Conservation (phyloP, 2,329 filamentous ascomycete genomes). For the Pseudopithomyces chartarum region DNA sequence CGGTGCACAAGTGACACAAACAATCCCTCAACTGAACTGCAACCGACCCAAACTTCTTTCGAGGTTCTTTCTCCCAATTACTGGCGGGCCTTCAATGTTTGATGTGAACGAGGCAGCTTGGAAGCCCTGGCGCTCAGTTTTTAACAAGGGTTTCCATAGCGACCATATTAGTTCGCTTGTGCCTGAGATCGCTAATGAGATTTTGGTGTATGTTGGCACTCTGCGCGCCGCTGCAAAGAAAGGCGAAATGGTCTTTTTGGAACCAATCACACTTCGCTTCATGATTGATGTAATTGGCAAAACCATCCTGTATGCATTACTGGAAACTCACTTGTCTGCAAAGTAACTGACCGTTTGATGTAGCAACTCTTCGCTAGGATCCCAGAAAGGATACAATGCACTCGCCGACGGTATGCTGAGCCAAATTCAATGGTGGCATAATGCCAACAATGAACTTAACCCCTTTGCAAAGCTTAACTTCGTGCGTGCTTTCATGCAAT, state of each 20-base stretch:
- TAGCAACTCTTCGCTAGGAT: not conserved
- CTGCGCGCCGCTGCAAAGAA: not conserved
- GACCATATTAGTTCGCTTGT: slow-evolving; percentile 9
- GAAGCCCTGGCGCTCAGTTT: slow-evolving; percentile 14
- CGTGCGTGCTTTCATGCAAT: not conserved
- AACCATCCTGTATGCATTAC: not conserved
- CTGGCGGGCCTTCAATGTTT: slow-evolving; percentile 10
- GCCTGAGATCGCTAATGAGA: slow-evolving; percentile 12
- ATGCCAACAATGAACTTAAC: not conserved
- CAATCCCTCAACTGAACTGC: slow-evolving; percentile 5
- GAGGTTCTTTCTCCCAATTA: slow-evolving; percentile 13
- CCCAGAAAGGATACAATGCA: not conserved
- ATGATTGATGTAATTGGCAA: not conserved
- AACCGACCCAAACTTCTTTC: slow-evolving; percentile 7
- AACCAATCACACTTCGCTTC: not conserved
- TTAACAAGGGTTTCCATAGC: slow-evolving; percentile 15
- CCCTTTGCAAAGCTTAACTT: not conserved
- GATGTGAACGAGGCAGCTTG: slow-evolving; percentile 10
- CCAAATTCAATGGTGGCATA: not conserved
- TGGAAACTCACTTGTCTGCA: too few relatives aligned
- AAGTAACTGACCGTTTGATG: too few relatives aligned
- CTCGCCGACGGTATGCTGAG: not conserved
- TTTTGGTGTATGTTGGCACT: not conserved
- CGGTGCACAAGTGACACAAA: slow-evolving; percentile 10
- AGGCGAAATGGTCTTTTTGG: not conserved